These are phyloP conservation scores for Apiospora arundinis DNA, from an alignment of 2,329 filamentous ascomycete genomes.

Conservation along the genomic window DNA sequence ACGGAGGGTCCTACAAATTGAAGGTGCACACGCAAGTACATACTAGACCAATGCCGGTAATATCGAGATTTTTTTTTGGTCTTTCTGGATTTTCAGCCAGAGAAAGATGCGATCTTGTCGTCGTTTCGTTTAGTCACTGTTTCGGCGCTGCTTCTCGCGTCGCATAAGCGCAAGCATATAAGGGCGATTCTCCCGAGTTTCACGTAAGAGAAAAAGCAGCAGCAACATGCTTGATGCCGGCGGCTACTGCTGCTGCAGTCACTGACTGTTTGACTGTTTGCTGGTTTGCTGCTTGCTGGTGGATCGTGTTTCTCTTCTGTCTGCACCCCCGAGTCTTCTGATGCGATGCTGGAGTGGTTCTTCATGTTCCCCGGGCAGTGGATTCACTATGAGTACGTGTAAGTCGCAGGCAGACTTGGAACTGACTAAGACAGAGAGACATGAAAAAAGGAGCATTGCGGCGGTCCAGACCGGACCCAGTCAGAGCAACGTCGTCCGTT, in stretches of 20 bases:
- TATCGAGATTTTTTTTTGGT: background rate
- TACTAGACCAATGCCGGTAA: background rate
- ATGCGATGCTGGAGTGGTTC: background rate
- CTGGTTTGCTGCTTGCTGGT: background rate
- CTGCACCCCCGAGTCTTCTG: background rate
- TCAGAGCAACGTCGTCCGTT: background rate
- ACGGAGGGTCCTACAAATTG: background rate
- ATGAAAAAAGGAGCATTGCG: background rate
- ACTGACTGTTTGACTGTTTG: background rate
- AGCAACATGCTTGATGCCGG: background rate
- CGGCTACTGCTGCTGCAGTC: background rate
- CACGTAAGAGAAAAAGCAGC: background rate
- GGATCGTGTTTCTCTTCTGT: background rate
- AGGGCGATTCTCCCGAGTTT: background rate
- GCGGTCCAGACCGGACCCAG: conserved; percentile 16
- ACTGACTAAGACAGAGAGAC: background rate
- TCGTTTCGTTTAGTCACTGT: conserved; percentile 13
- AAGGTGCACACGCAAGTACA: background rate
- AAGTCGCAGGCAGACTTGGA: background rate
- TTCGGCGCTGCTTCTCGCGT: conserved; percentile 11
- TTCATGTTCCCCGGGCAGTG: conserved; percentile 8
- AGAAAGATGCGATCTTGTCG: background rate
- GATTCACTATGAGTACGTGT: conserved; percentile 8
- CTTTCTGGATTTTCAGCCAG: background rate
- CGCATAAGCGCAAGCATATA: conserved; percentile 9